phyloP scores from a whole-genome alignment of 768 basidiomycete species.

The Suillus subalutaceus region DNA sequence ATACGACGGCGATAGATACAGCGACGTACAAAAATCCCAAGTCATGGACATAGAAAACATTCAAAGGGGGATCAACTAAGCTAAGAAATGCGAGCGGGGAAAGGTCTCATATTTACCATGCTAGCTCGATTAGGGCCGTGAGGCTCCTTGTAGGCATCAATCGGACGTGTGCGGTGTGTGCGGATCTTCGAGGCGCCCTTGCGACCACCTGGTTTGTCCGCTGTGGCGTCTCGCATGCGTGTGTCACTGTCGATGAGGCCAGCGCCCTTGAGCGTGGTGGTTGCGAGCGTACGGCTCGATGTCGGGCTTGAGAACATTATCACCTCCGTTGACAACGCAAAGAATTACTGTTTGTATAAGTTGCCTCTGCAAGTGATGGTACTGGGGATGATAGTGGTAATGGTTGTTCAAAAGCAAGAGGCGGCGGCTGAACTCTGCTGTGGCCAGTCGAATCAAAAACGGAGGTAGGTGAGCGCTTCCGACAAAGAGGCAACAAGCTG shows the following conservation, averaged over 20 bases:
- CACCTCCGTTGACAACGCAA: constrained; percentile 2
- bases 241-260: constrained; percentile 80
- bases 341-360: not conserved
- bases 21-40: constrained; percentile 9
- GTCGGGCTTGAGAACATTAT: constrained; percentile 65
- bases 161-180: constrained; percentile 59
- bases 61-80: constrained; percentile 24
- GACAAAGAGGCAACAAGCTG: constrained; percentile 9
- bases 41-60: constrained; percentile 14
- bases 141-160: constrained; percentile 60
- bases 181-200: constrained; percentile 67
- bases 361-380: not conserved
- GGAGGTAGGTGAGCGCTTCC: constrained; percentile 18
- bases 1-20: constrained; percentile 6
- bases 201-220: constrained; percentile 69
- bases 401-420: constrained; percentile 21
- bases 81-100: constrained; percentile 17
- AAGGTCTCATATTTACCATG: constrained; percentile 68
- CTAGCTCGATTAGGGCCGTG: constrained; percentile 48
- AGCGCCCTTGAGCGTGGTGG: constrained; percentile 65
- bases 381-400: not conserved
- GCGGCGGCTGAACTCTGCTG: constrained; percentile 6
- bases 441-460: constrained; percentile 20
- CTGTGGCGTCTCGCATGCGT: constrained; percentile 70
- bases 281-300: constrained; percentile 58